Evolutionary conservation across 139 green algal genomes (phyloP), one percentile per base, ranked within the genome.

Genomic region (Chlamydomonas incerta): DNA sequence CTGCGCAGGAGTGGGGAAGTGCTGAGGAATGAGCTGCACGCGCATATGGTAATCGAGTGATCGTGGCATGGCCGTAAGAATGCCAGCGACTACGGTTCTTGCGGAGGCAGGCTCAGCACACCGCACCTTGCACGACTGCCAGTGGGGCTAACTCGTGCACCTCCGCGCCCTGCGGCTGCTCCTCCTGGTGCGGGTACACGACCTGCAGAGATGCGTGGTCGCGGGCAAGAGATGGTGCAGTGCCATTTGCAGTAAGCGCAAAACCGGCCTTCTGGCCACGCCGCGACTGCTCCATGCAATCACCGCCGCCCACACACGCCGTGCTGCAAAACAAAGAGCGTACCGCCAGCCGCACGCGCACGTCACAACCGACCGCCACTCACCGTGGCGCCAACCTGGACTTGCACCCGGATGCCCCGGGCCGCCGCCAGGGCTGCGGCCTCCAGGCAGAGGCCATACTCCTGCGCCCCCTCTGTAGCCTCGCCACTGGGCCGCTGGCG

Each of bases 81-180:
- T n/a, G n/a, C n/a, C n/a, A n/a, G n/a, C n/a, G n/a, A n/a, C n/a
- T n/a, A n/a, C n/a, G n/a, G n/a, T n/a, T n/a, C n/a, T n/a, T n/a
- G n/a, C n/a, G n/a, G n/a, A n/a, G n/a, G n/a, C n/a, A n/a, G n/a
- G n/a, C n/a, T n/a, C n/a, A n/a, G n/a, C n/a, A n/a, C n/a, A n/a
- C n/a, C n/a, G 52, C 23, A 81, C 74, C 74, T 81, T 35, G 55
- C 55, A 69, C 55, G 5, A 81, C 3, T 11, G 74, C 74, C n/a
- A 81, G 55, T 2, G 74, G 74, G 3, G 74, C 74, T 5, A 81
- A 31, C 55, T 69, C 55, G 21, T 57, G 18, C 33, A 81, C 55
- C 11, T n/a, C 55, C 8, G 74, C 50, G 28, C 47, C 20, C 34
- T 24, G 63, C 6, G 9, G 46, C 72, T 47, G 72, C 52, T 55